Percentiles rank a stretch among this genome's conserved stretches.
phyloP scores from a whole-genome alignment of 2,329 filamentous ascomycete genomes.

The Penicillium aurantiogriseum region DNA sequence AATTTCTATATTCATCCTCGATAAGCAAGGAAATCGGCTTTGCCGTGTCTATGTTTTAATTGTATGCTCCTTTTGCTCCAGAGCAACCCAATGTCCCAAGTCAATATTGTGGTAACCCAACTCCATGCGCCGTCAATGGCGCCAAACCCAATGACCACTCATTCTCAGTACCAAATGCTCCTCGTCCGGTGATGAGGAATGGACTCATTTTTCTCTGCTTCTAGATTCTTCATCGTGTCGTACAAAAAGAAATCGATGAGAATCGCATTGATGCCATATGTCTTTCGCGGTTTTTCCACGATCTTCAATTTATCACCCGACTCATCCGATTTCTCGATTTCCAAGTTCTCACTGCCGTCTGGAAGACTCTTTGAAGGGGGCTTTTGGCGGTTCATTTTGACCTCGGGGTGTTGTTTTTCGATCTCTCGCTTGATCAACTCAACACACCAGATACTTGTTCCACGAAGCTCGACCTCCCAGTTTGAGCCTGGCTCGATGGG shows the following conservation, averaged over 20 bases:
- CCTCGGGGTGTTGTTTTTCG: constrained; percentile 65
- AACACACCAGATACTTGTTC: constrained; percentile 94
- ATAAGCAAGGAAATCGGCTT: background rate
- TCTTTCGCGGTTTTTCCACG: constrained; percentile 19
- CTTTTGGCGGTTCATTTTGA: constrained; percentile 39
- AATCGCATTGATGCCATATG: constrained; percentile 70
- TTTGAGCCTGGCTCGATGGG: constrained; percentile 67
- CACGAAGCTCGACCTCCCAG: constrained; percentile 86
- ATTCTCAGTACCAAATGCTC: constrained; percentile 82
- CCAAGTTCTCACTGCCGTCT: background rate
- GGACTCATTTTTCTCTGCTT: constrained; percentile 55
- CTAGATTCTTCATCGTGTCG: constrained; percentile 85
- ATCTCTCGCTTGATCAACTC: constrained; percentile 87
- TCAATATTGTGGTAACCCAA: background rate
- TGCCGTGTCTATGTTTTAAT: background rate
- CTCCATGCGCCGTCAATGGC: constrained; percentile 1
- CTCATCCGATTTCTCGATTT: constrained; percentile 12
- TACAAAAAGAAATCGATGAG: constrained; percentile 97
- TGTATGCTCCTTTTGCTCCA: background rate
- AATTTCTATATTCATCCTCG: background rate
- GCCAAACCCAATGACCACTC: background rate
- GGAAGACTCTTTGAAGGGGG: background rate
- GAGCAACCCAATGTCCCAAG: background rate
- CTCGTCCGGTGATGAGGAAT: constrained; percentile 85
- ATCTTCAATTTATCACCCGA: constrained; percentile 13